These are phyloP conservation scores for Scheffersomyces coipomensis DNA, from an alignment of 805 yeast genomes.

Conservation along the genomic window DNA sequence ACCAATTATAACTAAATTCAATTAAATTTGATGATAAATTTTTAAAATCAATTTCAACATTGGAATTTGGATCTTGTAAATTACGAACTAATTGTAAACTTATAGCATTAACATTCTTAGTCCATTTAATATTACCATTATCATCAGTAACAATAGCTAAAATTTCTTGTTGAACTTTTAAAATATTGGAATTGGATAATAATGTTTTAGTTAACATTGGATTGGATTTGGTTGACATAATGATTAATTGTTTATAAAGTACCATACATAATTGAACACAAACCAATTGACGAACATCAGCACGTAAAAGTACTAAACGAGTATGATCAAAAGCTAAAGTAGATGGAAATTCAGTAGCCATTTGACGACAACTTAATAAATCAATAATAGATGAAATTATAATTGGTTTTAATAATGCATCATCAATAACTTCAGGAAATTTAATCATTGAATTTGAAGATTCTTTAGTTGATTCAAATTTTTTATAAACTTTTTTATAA, in stretches of 20 bases:
- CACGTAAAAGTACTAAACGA: conserved; percentile 70
- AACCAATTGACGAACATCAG: conserved; percentile 82
- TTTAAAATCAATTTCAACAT: conserved; percentile 3
- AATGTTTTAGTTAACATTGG: conserved; percentile 6
- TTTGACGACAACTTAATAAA: conserved; percentile 71
- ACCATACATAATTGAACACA: conserved; percentile 74
- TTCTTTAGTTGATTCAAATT: not conserved
- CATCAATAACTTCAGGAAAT: conserved; percentile 5
- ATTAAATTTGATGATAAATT: conserved; percentile 38
- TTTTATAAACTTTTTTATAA: conserved; percentile 31
- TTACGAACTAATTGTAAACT: conserved; percentile 63
- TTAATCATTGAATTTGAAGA: not conserved
- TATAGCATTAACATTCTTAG: conserved; percentile 71
- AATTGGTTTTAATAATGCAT: conserved; percentile 27
- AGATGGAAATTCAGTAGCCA: conserved; percentile 80
- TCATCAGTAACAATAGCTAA: conserved; percentile 80
- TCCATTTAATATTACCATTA: conserved; percentile 88
- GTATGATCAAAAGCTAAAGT: conserved; percentile 84
- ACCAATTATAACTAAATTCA: conserved; percentile 73
- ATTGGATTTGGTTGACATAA: conserved; percentile 15
- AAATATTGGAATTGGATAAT: conserved; percentile 34
- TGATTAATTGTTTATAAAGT: conserved; percentile 66
- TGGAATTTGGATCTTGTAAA: conserved; percentile 16
- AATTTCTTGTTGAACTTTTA: conserved; percentile 64
- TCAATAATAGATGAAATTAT: conserved; percentile 56